phyloP scores from a whole-genome alignment of 257 asterid species.

The Solanum habrochaites region DNA sequence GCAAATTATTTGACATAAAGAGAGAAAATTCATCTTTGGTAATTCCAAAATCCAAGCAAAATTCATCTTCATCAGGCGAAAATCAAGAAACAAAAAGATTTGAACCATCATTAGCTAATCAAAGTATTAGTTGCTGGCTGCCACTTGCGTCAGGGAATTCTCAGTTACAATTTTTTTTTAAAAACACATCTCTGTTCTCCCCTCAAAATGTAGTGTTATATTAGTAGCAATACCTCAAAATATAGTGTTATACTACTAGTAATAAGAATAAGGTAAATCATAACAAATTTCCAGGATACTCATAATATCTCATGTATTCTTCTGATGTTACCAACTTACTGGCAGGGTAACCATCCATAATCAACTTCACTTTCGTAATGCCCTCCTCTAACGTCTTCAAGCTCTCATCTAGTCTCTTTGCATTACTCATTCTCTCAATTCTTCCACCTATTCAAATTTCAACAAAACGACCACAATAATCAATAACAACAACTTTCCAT shows the following conservation, averaged over 20 bases:
- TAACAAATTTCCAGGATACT: slow-evolving; percentile 10
- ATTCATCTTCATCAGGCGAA: background rate
- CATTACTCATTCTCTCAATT: background rate
- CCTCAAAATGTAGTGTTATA: background rate
- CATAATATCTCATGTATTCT: slow-evolving; percentile 11
- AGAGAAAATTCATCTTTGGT: background rate
- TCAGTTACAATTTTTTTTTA: background rate
- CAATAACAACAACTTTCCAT: background rate
- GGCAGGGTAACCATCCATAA: slow-evolving; percentile 9
- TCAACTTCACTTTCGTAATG: background rate
- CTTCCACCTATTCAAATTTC: background rate
- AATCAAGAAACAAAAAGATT: background rate
- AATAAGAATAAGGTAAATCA: background rate
- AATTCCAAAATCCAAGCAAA: background rate
- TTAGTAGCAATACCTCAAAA: background rate
- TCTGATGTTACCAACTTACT: background rate
- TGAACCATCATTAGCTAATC: background rate
- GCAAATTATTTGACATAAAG: background rate
- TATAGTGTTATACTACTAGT: background rate
- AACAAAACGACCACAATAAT: background rate
- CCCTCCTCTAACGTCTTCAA: slow-evolving; percentile 3
- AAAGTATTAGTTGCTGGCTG: background rate
- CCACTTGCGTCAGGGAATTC: background rate
- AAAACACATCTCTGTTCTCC: background rate
- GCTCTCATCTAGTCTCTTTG: background rate